Conservation (phyloP, 148 eudicot species). For the Camellia sinensis region DNA sequence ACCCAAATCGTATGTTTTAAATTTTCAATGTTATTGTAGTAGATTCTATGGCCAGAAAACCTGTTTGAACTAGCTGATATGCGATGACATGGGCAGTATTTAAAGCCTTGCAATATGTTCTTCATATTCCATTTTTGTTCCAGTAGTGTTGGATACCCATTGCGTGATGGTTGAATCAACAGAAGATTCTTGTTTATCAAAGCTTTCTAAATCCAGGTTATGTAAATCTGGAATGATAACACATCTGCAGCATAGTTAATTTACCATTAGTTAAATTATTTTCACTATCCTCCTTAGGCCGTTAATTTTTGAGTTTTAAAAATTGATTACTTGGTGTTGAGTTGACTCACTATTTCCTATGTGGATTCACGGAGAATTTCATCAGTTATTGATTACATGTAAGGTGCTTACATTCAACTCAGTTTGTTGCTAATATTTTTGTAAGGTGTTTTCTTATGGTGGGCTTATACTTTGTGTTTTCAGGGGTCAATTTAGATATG, state of each 20-base stretch:
- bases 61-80: too few relatives aligned
- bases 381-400: slow-evolving; percentile 79
- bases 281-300: neutral
- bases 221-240: neutral
- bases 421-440: neutral
- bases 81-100: too few relatives aligned
- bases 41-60: neutral
- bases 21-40: neutral
- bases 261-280: neutral
- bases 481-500: slow-evolving; percentile 76
- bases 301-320: neutral
- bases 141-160: neutral
- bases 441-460: neutral
- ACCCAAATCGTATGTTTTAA: neutral
- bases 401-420: slow-evolving; percentile 7
- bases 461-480: slow-evolving; percentile 12
- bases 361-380: slow-evolving; percentile 2
- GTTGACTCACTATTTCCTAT: neutral
- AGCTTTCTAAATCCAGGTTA: neutral
- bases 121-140: neutral
- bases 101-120: too few relatives aligned
- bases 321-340: neutral
- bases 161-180: neutral
- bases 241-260: neutral
- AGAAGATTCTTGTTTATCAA: neutral